These are phyloP conservation scores for Phlyctochytrium planicorne DNA, from an alignment of 192 early-diverging fungal genomes.

Conservation along the genomic window DNA sequence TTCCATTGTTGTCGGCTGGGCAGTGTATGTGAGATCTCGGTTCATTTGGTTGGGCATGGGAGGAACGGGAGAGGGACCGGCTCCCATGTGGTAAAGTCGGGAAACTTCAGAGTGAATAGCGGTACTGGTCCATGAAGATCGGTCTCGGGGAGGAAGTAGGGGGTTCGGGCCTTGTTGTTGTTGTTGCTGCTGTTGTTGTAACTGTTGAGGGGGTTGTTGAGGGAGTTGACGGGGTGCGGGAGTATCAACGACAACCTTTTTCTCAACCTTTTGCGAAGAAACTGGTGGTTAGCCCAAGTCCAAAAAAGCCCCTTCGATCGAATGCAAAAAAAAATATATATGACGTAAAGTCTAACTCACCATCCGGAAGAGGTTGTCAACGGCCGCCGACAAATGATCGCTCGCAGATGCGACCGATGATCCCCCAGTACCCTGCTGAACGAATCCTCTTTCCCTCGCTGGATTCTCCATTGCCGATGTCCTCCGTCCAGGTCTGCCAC, in stretches of 20 bases:
- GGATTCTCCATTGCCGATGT: not conserved
- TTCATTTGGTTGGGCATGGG: not conserved
- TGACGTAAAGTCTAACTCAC: slow-evolving; percentile 6
- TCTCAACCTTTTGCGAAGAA: slow-evolving; percentile 22
- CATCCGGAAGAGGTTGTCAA: slow-evolving; percentile 35
- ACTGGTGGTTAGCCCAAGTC: not conserved
- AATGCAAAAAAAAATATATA: not conserved
- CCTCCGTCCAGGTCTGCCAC: not conserved
- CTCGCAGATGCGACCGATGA: slow-evolving; percentile 18
- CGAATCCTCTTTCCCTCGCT: not conserved
- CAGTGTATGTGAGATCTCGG: not conserved
- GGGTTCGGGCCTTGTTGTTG: not conserved
- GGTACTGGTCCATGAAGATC: slow-evolving; percentile 28
- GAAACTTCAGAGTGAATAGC: slow-evolving; percentile 38
- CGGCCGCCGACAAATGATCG: slow-evolving; percentile 31
- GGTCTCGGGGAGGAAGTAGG: not conserved
- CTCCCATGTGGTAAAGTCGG: slow-evolving; percentile 30
- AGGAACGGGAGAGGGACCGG: not conserved
- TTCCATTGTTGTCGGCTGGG: not conserved
- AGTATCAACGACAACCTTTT: slow-evolving; percentile 22
- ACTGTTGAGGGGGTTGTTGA: not conserved
- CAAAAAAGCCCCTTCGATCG: not conserved
- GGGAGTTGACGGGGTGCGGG: no score
- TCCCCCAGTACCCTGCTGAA: not conserved
- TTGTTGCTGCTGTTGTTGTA: not conserved